phyloP scores from a whole-genome alignment of 441 rosid species.

The Pelargonium citronellum region DNA sequence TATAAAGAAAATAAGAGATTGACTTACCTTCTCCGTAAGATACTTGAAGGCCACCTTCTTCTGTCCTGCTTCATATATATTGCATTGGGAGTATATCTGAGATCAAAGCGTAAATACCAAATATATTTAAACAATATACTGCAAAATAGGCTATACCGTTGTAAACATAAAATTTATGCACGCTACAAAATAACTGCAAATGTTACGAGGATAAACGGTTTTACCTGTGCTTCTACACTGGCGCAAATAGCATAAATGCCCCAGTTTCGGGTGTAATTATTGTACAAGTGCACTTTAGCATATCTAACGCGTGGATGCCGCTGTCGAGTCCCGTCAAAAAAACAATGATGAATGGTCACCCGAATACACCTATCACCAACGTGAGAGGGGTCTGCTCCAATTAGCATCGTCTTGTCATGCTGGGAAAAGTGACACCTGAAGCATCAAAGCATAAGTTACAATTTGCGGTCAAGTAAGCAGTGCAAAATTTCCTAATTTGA shows the following conservation, averaged over 20 bases:
- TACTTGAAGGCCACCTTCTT: conserved; percentile 80
- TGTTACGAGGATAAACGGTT: not conserved
- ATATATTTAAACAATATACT: not conserved
- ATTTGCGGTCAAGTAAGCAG: not conserved
- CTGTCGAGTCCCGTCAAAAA: conserved; percentile 83
- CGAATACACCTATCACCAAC: conserved; percentile 70
- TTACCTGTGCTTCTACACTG: conserved; percentile 84
- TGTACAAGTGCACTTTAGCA: conserved; percentile 75
- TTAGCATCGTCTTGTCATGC: conserved; percentile 83
- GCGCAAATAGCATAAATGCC: conserved; percentile 88
- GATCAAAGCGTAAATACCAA: not conserved
- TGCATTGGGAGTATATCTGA: conserved; percentile 84
- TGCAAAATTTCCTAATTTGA: not conserved
- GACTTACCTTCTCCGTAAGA: conserved; percentile 55
- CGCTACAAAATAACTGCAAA: not conserved
- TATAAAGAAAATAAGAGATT: not conserved
- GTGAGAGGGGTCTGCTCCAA: conserved; percentile 82
- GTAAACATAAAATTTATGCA: not conserved
- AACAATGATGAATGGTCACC: conserved; percentile 91
- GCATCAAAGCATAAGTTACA: not conserved
- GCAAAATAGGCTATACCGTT: not conserved
- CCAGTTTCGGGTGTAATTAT: conserved; percentile 87
- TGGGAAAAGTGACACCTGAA: conserved; percentile 76
- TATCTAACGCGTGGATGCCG: conserved; percentile 90
- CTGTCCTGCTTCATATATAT: conserved; percentile 85